Conservation (phyloP, 257 asterid species). For the Mentha longifolia region DNA sequence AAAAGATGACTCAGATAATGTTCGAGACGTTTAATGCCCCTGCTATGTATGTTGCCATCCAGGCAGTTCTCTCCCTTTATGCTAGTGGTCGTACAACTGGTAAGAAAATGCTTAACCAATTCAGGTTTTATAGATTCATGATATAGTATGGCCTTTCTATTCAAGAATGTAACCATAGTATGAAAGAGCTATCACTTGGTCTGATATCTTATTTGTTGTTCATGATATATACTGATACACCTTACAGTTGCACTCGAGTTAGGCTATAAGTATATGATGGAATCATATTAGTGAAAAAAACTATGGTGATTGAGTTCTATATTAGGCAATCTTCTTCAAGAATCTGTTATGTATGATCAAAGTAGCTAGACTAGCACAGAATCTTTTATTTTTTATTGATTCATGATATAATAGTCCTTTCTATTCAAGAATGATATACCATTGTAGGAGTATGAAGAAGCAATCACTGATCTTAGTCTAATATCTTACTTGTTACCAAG, state of each 20-base stretch:
- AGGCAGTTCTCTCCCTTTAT: conserved; percentile 85
- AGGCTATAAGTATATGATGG: too few species aligned
- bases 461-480: conserved; percentile 8
- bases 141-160: background rate
- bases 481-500: background rate
- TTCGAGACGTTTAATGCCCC: conserved; percentile 85
- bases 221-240: too few species aligned
- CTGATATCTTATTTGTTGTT: background rate
- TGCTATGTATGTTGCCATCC: conserved; percentile 89
- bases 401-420: background rate
- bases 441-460: background rate
- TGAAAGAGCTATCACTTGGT: background rate
- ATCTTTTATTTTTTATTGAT: too few species aligned
- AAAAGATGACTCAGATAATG: conserved; percentile 92
- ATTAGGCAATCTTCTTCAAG: too few species aligned
- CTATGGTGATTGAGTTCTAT: too few species aligned
- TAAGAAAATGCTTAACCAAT: conserved; percentile 34
- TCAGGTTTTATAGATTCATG: background rate
- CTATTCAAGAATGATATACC: background rate
- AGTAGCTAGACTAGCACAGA: too few species aligned
- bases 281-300: too few species aligned
- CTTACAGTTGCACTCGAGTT: too few species aligned
- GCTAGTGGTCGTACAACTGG: conserved; percentile 95
- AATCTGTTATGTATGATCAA: too few species aligned
- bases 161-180: background rate